These are phyloP conservation scores for Penicillium sp. DNA, from an alignment of 2,329 filamentous ascomycete species.

Conservation along the genomic window DNA sequence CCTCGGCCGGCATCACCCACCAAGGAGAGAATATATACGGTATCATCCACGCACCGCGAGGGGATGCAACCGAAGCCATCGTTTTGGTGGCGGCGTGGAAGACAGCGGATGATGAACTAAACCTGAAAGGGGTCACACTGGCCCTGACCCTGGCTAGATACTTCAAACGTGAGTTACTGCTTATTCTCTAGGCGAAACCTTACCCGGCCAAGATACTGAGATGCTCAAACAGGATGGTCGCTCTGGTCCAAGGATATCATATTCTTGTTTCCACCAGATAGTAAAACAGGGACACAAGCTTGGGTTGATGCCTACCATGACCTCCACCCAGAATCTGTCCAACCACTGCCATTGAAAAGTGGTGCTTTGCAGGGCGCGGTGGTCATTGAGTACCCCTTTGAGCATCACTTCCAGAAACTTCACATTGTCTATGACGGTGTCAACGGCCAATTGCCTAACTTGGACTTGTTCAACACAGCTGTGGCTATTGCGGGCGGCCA, in stretches of 20 bases:
- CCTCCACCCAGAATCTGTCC: constrained; percentile 73
- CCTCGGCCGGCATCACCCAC: constrained; percentile 73
- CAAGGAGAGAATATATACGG: constrained; percentile 90
- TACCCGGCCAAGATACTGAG: constrained; percentile 18
- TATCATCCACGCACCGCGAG: constrained; percentile 87
- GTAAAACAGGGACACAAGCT: constrained; percentile 85
- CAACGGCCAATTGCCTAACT: constrained; percentile 92
- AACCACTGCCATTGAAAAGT: constrained; percentile 83
- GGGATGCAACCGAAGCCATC: constrained; percentile 95
- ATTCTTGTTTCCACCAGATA: constrained; percentile 85
- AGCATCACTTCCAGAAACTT: constrained; percentile 81
- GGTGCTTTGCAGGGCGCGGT: constrained; percentile 91
- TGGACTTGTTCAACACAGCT: constrained; percentile 94
- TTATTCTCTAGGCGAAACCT: not conserved
- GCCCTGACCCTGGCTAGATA: constrained; percentile 87
- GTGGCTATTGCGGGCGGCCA: constrained; percentile 85
- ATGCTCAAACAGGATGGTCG: constrained; percentile 70
- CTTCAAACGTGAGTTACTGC: constrained; percentile 71
- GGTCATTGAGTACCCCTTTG: constrained; percentile 89
- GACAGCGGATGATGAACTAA: constrained; percentile 77
- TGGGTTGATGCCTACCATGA: constrained; percentile 99
- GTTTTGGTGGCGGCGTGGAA: constrained; percentile 89
- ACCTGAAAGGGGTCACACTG: constrained; percentile 84
- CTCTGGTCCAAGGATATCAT: constrained; percentile 99
- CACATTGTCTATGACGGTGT: constrained; percentile 94